phyloP scores from a whole-genome alignment of 176 grass and related monocot species.

The Eleusine indica region DNA sequence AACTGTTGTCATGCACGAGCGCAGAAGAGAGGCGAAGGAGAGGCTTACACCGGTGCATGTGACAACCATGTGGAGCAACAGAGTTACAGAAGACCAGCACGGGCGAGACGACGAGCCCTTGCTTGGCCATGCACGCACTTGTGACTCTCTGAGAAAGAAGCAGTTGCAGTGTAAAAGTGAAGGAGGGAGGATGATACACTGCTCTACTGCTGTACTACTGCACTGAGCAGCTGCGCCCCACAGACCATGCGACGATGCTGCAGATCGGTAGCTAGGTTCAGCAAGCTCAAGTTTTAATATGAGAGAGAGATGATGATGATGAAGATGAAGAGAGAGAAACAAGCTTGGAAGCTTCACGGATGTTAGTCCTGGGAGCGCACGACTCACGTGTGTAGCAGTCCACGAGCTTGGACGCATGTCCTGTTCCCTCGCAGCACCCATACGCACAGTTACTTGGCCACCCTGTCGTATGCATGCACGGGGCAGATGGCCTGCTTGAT shows the following conservation, averaged over 20 bases:
- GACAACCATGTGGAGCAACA: conserved; percentile 70
- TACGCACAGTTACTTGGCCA: conserved; percentile 11
- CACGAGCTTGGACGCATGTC: conserved; percentile 55
- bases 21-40: conserved; percentile 11
- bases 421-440: conserved; percentile 45
- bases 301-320: conserved; percentile 16
- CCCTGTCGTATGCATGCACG: conserved; percentile 33
- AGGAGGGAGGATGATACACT: conserved; percentile 14
- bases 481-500: conserved; percentile 42
- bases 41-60: conserved; percentile 45
- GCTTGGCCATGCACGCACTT: conserved; percentile 47
- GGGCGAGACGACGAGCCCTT: conserved; percentile 15
- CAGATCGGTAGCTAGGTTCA: conserved; percentile 49
- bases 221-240: conserved; percentile 32
- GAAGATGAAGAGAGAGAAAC: not conserved
- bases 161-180: conserved; percentile 19
- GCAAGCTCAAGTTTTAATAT: conserved; percentile 51
- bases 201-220: conserved; percentile 10
- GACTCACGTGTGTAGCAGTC: conserved; percentile 81
- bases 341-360: conserved; percentile 79
- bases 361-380: conserved; percentile 42
- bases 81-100: conserved; percentile 50
- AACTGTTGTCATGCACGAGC: conserved; percentile 32
- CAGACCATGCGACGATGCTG: conserved; percentile 45
- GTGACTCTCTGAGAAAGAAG: conserved; percentile 39